Evolutionary conservation across 148 eudicot species (phyloP), one percentile per base, ranked within the genome.

Genomic region (Hydrangea macrophylla): DNA sequence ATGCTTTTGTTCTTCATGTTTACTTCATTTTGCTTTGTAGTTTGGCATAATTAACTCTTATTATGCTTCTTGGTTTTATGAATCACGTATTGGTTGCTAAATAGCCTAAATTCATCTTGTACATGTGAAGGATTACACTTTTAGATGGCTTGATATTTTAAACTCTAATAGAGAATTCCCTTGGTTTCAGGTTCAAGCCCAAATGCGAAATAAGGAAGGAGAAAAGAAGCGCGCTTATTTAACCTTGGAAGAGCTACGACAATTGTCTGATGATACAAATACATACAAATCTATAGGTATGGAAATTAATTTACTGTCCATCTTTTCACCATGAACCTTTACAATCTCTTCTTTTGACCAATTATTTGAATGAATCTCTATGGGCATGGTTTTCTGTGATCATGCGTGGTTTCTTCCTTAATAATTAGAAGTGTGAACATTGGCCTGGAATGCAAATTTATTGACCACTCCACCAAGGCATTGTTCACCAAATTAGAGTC

Each of bases 141-240:
- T 13, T 11, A 42, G 23, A 18, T n/a, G n/a, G 39, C n/a, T 50
- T 69, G n/a, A 17, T 28, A 20, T n/a, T 35, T 8, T 42, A 53
- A 63, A 73, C 31, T 72, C n/a, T n/a, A 57, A 64, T 37, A 30
- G 66, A 17, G 37, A 36, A 56, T 57, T 62, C 31, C 18, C 50
- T 51, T 48, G 5, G 10, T 54, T 67, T 48, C 72, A 95, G 99
- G 96, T 95, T 73, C 90, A 85, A 71, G 86, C 30, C 62, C 96
- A 91, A 78, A 70, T 86, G 60, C 78, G 97, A 64, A 81, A 83
- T 50, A 95, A 95, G 75, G 99, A 95, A 79, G 81, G 80, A 57
- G 99, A 95, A 55, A 95, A 85, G 83, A 95, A 95, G 77, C 89
- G 99, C 56, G 99, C 97, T 28, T 95, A 85, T 79, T 80, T 91